Conservation (phyloP, 768 basidiomycete genomes). For the Suillus bovinus region DNA sequence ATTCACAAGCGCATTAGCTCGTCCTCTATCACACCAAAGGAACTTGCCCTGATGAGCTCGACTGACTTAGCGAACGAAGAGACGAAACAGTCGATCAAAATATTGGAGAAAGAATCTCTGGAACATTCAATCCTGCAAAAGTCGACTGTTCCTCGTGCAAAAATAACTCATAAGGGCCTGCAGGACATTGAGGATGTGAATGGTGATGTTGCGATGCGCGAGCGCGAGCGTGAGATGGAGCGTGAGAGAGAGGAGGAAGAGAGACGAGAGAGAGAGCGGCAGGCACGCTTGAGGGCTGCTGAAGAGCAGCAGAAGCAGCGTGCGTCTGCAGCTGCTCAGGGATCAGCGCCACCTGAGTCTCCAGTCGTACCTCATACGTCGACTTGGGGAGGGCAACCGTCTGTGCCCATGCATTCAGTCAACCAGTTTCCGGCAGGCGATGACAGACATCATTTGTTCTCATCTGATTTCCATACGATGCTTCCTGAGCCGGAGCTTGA, state of each 20-base stretch:
- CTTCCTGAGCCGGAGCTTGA: conserved; percentile 63
- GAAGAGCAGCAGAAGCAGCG: conserved; percentile 46
- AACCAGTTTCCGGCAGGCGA: conserved; percentile 26
- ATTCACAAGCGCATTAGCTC: conserved; percentile 80
- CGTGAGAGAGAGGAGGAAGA: conserved; percentile 68
- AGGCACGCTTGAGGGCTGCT: conserved; percentile 57
- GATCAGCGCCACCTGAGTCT: conserved; percentile 74
- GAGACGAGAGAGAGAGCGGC: conserved; percentile 66
- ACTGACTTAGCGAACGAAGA: conserved; percentile 90
- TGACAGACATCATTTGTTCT: conserved; percentile 37
- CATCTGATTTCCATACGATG: conserved; percentile 39
- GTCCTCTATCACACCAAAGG: conserved; percentile 62
- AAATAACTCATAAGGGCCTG: conserved; percentile 91
- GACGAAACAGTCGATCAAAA: conserved; percentile 77
- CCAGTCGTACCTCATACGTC: conserved; percentile 49
- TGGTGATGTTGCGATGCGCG: conserved; percentile 44
- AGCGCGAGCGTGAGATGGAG: conserved; percentile 53
- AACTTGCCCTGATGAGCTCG: conserved; percentile 82
- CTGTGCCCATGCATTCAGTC: conserved; percentile 43
- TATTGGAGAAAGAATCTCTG: conserved; percentile 79
- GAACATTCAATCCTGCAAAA: conserved; percentile 84
- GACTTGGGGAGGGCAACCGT: conserved; percentile 65
- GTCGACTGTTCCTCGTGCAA: conserved; percentile 62
- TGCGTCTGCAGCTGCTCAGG: conserved; percentile 44
- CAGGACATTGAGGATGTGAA: conserved; percentile 85